phyloP scores from a whole-genome alignment of 345 rosid genomes.

The Pistacia vera region DNA sequence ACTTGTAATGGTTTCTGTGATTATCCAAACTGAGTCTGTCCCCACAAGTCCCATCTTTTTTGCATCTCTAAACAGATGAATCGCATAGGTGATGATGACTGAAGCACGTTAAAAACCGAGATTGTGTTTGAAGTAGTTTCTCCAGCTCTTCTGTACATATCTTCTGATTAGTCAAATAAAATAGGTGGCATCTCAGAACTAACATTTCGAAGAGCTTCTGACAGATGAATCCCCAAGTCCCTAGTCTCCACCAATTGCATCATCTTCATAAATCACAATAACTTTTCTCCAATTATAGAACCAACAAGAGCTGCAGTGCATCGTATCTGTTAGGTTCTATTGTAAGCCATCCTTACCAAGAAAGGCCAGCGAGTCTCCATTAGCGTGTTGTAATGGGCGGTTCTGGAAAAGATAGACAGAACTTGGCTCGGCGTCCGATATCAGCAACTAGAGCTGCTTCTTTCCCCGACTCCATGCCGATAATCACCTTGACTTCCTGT shows the following conservation, averaged over 20 bases:
- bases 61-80: constrained; percentile 44
- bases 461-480: constrained; percentile 56
- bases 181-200: constrained; percentile 33
- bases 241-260: constrained; percentile 34
- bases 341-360: constrained; percentile 37
- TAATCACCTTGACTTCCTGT: constrained; percentile 35
- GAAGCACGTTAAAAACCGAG: constrained; percentile 57
- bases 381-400: constrained; percentile 26
- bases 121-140: constrained; percentile 18
- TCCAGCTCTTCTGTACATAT: constrained; percentile 30
- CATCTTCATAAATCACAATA: constrained; percentile 40
- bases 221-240: constrained; percentile 24
- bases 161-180: constrained; percentile 20
- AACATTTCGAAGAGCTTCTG: constrained; percentile 28
- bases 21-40: constrained; percentile 47
- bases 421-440: constrained; percentile 33
- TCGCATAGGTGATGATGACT: constrained; percentile 35
- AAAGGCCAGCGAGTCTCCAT: constrained; percentile 39
- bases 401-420: constrained; percentile 45
- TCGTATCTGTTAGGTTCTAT: constrained; percentile 32
- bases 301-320: constrained; percentile 41
- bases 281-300: constrained; percentile 42
- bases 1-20: constrained; percentile 31
- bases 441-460: constrained; percentile 48
- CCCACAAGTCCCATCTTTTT: constrained; percentile 38